Conservation (phyloP, 768 basidiomycete genomes). For the Psilocybe sp. region DNA sequence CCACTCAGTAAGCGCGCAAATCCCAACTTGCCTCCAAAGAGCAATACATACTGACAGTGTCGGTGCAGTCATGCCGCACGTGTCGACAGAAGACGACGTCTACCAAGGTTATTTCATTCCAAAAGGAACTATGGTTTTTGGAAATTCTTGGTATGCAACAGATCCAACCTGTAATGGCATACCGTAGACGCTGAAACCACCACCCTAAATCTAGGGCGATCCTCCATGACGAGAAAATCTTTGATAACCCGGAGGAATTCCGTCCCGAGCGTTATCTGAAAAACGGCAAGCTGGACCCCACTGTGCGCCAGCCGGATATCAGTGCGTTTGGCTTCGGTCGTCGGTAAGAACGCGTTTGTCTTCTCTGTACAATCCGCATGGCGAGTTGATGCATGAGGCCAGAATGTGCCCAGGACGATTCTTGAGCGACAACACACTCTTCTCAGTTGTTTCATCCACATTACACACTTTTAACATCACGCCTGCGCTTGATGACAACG, state of each 20-base stretch:
- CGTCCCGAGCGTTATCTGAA: conserved; percentile 30
- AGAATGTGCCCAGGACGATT: conserved; percentile 26
- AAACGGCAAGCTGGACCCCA: conserved; percentile 17
- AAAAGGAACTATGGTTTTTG: conserved; percentile 26
- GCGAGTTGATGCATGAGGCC: no score
- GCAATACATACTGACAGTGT: neutral
- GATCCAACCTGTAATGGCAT: neutral
- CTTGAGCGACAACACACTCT: conserved; percentile 21
- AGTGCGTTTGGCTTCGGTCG: conserved; percentile 32
- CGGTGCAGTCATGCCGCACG: conserved; percentile 18
- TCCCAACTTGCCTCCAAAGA: neutral
- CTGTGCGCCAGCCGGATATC: conserved; percentile 20
- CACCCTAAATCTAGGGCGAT: conserved; percentile 11
- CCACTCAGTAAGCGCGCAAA: conserved; percentile 12
- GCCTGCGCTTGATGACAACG: conserved; percentile 18
- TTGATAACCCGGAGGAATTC: conserved; percentile 32
- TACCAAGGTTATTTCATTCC: conserved; percentile 28
- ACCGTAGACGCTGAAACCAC: neutral
- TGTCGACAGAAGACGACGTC: conserved; percentile 24
- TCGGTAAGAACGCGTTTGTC: conserved; percentile 11
- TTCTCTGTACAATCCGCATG: no score
- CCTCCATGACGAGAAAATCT: conserved; percentile 35
- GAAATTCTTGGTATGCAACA: conserved; percentile 23
- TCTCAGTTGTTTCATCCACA: conserved; percentile 14
- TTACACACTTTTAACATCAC: conserved; percentile 23